Conservation (phyloP, 371 early-diverging fungal species). For the Synchytrium microbalum region DNA sequence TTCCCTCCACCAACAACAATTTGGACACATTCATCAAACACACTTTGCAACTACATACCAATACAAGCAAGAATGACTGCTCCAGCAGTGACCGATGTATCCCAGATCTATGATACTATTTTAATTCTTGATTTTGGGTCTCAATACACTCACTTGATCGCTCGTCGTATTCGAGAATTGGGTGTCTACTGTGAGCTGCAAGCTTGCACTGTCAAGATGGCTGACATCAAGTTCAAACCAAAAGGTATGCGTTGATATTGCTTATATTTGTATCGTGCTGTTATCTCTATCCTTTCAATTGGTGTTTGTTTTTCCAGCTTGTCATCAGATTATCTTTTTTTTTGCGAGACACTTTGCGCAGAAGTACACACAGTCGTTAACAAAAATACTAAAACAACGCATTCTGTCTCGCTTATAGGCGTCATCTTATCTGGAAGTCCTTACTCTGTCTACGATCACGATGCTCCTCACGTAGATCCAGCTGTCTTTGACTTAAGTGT, state of each 20-base stretch:
- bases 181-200: slow-evolving; percentile 97
- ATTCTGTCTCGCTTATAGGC: slow-evolving; percentile 33
- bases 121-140: slow-evolving; percentile 98
- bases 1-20: too few relatives aligned
- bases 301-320: too few relatives aligned
- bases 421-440: slow-evolving; percentile 93
- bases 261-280: neutral
- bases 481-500: slow-evolving; percentile 81
- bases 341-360: neutral
- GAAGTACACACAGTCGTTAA: neutral
- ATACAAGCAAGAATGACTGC: too few relatives aligned
- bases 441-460: slow-evolving; percentile 90
- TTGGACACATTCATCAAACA: too few relatives aligned
- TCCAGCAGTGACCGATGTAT: too few relatives aligned
- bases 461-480: slow-evolving; percentile 90
- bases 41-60: too few relatives aligned
- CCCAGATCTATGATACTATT: slow-evolving; percentile 87
- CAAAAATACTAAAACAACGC: slow-evolving; percentile 4
- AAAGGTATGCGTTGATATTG: slow-evolving; percentile 55
- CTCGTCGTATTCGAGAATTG: slow-evolving; percentile 89
- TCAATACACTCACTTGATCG: slow-evolving; percentile 95
- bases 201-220: slow-evolving; percentile 91
- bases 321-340: too few relatives aligned
- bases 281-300: too few relatives aligned
- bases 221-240: slow-evolving; percentile 88